Conservation (phyloP, 1,284 basidiomycete genomes). For the Ceraceosorus bombacis region DNA sequence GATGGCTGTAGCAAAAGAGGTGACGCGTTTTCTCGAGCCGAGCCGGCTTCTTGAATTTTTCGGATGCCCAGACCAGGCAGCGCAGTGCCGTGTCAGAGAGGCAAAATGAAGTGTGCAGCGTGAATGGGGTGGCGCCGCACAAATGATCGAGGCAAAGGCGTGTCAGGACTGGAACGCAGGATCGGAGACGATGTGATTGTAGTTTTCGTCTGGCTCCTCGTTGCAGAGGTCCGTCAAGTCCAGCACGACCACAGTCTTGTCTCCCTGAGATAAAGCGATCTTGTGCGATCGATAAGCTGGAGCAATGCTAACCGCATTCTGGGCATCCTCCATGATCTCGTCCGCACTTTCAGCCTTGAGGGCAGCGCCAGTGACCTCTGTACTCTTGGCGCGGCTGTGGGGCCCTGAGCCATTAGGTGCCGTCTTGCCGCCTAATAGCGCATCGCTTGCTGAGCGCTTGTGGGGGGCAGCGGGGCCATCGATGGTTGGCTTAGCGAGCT, state of each 20-base stretch:
- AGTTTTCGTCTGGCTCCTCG: too few species aligned
- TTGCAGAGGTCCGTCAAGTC: conserved; percentile 20
- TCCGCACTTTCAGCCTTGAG: conserved; percentile 3
- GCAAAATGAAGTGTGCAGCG: too few species aligned
- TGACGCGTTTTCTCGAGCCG: too few species aligned
- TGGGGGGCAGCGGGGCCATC: not conserved
- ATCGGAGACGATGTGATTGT: too few species aligned
- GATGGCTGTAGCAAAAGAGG: too few species aligned
- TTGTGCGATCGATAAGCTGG: conserved; percentile 20
- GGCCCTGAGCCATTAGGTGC: conserved; percentile 1
- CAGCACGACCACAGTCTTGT: conserved; percentile 36
- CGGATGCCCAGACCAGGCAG: too few species aligned
- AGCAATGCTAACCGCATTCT: conserved; percentile 5
- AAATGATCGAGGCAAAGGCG: too few species aligned
- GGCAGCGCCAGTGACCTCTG: conserved; percentile 14
- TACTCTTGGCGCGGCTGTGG: conserved; percentile 19
- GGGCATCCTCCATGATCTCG: conserved; percentile 1
- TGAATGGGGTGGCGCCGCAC: too few species aligned
- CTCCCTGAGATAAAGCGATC: conserved; percentile 40
- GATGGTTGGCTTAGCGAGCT: conserved; percentile 3
- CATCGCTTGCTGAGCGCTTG: too few species aligned
- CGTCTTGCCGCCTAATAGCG: not conserved
- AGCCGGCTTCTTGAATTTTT: too few species aligned
- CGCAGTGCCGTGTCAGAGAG: too few species aligned
- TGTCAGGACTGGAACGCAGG: too few species aligned